Percentiles rank a stretch among this genome's conserved stretches.
phyloP scores from a whole-genome alignment of 192 early-diverging fungal species.

The Umbelopsis sp. region DNA sequence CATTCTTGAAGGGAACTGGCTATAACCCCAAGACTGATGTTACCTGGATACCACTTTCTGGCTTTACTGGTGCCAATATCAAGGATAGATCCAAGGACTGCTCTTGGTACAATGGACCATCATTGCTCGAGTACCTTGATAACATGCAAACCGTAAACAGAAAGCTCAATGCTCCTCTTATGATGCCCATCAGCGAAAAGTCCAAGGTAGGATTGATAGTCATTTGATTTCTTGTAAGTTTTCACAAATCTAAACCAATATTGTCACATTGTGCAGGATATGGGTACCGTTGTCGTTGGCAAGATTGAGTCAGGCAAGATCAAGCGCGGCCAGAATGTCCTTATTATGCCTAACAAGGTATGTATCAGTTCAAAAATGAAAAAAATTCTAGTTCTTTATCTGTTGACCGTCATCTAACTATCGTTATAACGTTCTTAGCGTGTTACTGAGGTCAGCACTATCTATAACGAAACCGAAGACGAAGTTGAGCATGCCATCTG shows the following conservation, averaged over 20 bases:
- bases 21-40: slow-evolving; percentile 90
- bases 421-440: slow-evolving; percentile 22
- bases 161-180: slow-evolving; percentile 85
- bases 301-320: slow-evolving; percentile 96
- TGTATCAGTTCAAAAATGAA: not conserved
- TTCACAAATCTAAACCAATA: not conserved
- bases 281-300: slow-evolving; percentile 95
- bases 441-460: slow-evolving; percentile 70
- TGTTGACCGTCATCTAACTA: not conserved
- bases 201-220: slow-evolving; percentile 61
- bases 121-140: slow-evolving; percentile 89
- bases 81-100: slow-evolving; percentile 76
- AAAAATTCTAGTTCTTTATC: not conserved
- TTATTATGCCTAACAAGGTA: slow-evolving; percentile 95
- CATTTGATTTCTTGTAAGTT: too few species aligned
- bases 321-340: slow-evolving; percentile 81
- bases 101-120: slow-evolving; percentile 82
- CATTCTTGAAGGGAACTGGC: slow-evolving; percentile 90
- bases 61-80: slow-evolving; percentile 95
- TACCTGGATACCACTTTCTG: slow-evolving; percentile 91
- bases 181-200: slow-evolving; percentile 95
- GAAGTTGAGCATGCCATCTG: slow-evolving; percentile 75
- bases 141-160: slow-evolving; percentile 79
- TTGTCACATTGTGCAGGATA: slow-evolving; percentile 62
- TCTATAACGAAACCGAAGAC: slow-evolving; percentile 82